Percentiles rank a stretch among this genome's conserved stretches.
These are phyloP conservation scores for Podaxis mareebaensis DNA, from an alignment of 768 basidiomycete species.

Conservation along the genomic window DNA sequence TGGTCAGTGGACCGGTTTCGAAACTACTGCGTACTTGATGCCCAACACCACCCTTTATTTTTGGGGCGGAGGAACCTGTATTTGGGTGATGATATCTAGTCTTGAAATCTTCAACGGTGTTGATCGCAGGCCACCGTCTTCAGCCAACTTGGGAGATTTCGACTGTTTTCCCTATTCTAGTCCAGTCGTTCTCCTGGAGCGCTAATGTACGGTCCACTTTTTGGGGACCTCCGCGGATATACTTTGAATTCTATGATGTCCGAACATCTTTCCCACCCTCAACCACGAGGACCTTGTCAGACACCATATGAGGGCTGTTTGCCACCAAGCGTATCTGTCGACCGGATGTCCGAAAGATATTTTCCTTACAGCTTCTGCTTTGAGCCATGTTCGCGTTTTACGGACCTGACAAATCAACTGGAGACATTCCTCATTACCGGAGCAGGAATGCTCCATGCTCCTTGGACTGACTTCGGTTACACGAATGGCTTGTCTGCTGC, in stretches of 20 bases:
- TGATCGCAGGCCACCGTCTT: too few species aligned
- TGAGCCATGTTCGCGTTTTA: neutral
- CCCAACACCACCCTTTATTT: neutral
- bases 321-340: neutral
- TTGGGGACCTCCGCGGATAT: constrained; percentile 14
- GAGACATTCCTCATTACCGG: neutral
- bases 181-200: neutral
- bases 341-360: constrained; percentile 1
- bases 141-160: neutral
- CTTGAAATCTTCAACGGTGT: too few species aligned
- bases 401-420: neutral
- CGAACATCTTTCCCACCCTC: constrained; percentile 4
- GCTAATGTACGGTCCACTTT: neutral
- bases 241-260: constrained; percentile 2
- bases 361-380: neutral
- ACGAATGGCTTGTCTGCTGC: neutral
- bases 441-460: neutral
- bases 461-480: neutral
- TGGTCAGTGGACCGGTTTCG: neutral
- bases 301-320: neutral
- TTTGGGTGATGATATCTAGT: too few species aligned
- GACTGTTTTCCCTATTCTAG: neutral
- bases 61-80: neutral
- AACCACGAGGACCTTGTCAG: constrained; percentile 9
- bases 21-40: neutral